phyloP scores from a whole-genome alignment of 306 rosid genomes.

The Betula pendula region DNA sequence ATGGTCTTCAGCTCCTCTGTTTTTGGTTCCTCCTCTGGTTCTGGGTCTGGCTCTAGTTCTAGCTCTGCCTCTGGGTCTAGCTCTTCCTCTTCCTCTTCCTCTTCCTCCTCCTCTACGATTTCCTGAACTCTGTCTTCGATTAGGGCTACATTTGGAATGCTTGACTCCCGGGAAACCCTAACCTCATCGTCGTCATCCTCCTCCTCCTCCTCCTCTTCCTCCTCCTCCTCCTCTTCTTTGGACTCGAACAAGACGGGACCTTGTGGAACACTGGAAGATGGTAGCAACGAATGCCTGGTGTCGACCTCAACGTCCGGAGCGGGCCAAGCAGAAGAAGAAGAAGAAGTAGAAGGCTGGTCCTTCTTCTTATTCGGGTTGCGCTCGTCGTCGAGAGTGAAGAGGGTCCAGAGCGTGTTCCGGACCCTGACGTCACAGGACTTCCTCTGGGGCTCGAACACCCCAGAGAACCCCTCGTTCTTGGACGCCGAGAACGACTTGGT shows the following conservation, averaged over 20 bases:
- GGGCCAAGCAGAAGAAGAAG: constrained; percentile 16
- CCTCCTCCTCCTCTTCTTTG: constrained; percentile 42
- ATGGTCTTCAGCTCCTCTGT: constrained; percentile 60
- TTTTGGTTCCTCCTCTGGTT: constrained; percentile 30
- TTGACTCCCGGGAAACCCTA: constrained; percentile 49
- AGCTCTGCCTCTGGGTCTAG: constrained; percentile 13
- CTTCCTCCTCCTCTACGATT: constrained; percentile 63
- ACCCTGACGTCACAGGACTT: constrained; percentile 92
- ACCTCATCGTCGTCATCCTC: constrained; percentile 26
- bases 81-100: constrained; percentile 14
- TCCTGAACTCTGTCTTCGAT: constrained; percentile 63
- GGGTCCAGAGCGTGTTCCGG: constrained; percentile 69
- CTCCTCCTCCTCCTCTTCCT: constrained; percentile 18
- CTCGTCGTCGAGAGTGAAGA: constrained; percentile 75
- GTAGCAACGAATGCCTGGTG: constrained; percentile 29
- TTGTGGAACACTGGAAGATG: constrained; percentile 49
- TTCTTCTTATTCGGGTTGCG: constrained; percentile 58
- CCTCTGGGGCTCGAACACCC: constrained; percentile 87
- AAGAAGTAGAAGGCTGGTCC: neutral
- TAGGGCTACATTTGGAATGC: constrained; percentile 40
- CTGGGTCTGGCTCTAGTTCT: constrained; percentile 2
- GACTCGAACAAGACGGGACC: constrained; percentile 55
- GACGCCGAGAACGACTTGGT: constrained; percentile 95
- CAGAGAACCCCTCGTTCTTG: constrained; percentile 81
- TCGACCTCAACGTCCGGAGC: constrained; percentile 36